Evolutionary conservation across 345 rosid genomes (phyloP).

Genomic region (Euphorbia pulcherrima): DNA sequence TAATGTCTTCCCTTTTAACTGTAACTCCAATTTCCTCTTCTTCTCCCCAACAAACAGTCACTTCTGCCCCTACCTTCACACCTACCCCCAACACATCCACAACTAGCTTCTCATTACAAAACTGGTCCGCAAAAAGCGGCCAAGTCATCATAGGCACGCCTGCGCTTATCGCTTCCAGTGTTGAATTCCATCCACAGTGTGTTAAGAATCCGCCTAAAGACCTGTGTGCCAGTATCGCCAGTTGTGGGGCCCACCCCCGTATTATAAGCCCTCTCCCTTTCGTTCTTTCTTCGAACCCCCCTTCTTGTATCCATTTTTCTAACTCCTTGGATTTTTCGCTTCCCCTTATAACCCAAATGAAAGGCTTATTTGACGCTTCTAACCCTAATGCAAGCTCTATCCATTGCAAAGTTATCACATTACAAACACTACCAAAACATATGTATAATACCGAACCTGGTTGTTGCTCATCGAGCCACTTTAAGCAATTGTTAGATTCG

Average conservation of each 20-base stretch:
- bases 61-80: neutral
- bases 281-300: neutral
- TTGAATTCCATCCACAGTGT: neutral
- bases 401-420: neutral
- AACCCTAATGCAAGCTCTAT: neutral
- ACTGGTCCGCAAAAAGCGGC: neutral
- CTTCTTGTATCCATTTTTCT: neutral
- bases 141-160: neutral
- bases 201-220: neutral
- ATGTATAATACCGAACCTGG: neutral
- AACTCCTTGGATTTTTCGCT: neutral
- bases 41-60: neutral
- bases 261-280: neutral
- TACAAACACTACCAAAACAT: neutral
- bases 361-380: neutral
- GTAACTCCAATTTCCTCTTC: neutral
- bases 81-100: neutral
- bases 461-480: neutral
- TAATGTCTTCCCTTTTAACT: neutral
- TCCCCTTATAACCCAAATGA: neutral
- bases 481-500: neutral
- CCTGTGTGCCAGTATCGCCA: neutral
- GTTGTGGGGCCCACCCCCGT: conserved; percentile 4
- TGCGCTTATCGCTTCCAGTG: neutral
- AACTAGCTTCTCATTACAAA: neutral